phyloP scores from a whole-genome alignment of 305 asterid species.

The Fraxinus xanthoxyloides region DNA sequence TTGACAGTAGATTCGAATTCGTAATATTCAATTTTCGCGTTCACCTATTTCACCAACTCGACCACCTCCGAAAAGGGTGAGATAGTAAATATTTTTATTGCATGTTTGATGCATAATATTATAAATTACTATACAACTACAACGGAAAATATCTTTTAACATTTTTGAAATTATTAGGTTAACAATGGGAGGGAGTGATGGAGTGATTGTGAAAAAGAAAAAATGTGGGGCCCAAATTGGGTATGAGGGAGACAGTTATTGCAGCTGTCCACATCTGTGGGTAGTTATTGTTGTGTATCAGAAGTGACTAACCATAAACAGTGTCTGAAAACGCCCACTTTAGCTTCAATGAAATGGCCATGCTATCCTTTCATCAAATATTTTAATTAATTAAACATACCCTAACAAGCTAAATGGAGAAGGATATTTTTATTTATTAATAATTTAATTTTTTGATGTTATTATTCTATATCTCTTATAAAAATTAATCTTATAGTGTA shows the following conservation, averaged over 20 bases:
- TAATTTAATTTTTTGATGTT: neutral
- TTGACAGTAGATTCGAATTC: no score
- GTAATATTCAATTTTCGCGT: no score
- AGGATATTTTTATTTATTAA: neutral
- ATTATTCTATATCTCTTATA: neutral
- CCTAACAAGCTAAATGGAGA: neutral
- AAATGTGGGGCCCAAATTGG: neutral
- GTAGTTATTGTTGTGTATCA: neutral
- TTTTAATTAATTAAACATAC: neutral
- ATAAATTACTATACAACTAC: neutral
- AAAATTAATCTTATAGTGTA: neutral
- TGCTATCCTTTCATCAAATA: neutral
- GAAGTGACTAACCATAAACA: neutral
- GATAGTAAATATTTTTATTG: neutral
- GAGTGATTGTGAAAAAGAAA: neutral
- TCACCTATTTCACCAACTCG: no score
- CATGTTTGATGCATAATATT: neutral
- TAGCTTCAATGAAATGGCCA: neutral
- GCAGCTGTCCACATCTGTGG: slow-evolving; percentile 5
- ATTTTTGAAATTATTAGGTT: neutral
- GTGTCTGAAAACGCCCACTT: neutral
- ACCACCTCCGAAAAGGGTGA: no score
- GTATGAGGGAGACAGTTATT: neutral
- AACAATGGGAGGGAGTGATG: neutral
- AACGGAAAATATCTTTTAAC: neutral